Base-by-base conservation (phyloP, 257 asterid species). In the Solanum ossicruentum region DNA sequence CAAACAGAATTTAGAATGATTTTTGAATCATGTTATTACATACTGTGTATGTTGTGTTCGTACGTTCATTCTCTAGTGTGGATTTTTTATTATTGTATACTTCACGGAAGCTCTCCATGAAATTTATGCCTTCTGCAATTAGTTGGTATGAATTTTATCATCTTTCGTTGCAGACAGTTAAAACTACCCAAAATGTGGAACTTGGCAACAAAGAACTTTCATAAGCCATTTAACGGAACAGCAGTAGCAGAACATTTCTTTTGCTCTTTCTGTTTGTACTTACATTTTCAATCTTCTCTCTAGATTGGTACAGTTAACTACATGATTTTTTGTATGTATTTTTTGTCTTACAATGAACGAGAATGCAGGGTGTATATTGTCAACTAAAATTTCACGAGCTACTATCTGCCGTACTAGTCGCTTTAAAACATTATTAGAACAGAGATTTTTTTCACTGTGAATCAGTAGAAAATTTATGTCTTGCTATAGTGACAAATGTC, bases 191-290 rank as follows among this genome's bases (percentile, higher is more conserved):
- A 83, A 94, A 96, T 57, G 99, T 96, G 84, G 98, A 92, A 88
- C 93, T 93, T 28, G 99, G 99, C 51, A 96, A 96, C 90, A 93
- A 94, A 86, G 98, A 94, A 92, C 86, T 96, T 85, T 85, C 94
- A 9, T 93, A 92, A 86, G 99, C 97, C 89, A 93, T 96, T 84
- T 94, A 91, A 85, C 77, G 96, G 88, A 96, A 93, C 63, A 89
- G 98, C 93, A 89, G 98, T 88, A 93, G 98, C 93, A 90, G 99
- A 89, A 94, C 98, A 26, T 94, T 96, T 91, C 95, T 96, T 78
- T 88, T 94, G 88, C 98, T 94, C 72, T 96, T 94, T 84, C 87
- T 95, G 41, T 83, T 92, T 88, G 98, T 89, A 49, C 93, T 93
- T 56, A 95, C 97, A 10, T 95, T 94, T 86, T 90, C 97, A 21